Percentiles rank a stretch among this genome's conserved stretches.
phyloP scores from a whole-genome alignment of 2,329 filamentous ascomycete species.

The Balansia obtecta region DNA sequence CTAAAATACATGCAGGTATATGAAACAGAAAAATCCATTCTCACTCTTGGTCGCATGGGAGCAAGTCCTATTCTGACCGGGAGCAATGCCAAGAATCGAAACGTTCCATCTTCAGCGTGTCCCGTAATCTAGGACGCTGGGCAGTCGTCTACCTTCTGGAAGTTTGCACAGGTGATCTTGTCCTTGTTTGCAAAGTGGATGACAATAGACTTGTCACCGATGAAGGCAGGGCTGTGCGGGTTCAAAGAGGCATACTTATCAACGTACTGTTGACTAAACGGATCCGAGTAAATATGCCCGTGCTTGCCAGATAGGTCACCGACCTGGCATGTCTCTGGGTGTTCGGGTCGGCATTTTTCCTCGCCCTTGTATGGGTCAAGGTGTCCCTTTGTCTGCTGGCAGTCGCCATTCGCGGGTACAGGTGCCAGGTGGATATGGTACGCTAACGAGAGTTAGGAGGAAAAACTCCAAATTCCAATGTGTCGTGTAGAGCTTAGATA shows the following conservation, averaged over 20 bases:
- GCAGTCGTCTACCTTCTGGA: conserved; percentile 20
- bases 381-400: conserved; percentile 53
- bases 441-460: conserved; percentile 25
- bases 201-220: conserved; percentile 53
- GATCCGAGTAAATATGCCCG: conserved; percentile 42
- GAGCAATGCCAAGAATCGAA: neutral
- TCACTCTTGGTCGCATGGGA: too few species aligned
- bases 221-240: too few species aligned
- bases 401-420: conserved; percentile 57
- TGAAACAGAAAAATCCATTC: too few species aligned
- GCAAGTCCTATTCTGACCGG: too few species aligned
- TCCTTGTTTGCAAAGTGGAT: conserved; percentile 53
- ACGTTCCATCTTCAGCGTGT: neutral
- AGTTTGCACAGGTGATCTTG: conserved; percentile 53
- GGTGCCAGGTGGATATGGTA: conserved; percentile 62
- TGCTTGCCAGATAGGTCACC: conserved; percentile 69
- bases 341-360: conserved; percentile 42
- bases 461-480: too few species aligned
- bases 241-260: conserved; percentile 49
- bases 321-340: conserved; percentile 57
- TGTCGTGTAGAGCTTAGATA: too few species aligned
- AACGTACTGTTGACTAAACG: conserved; percentile 37
- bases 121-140: too few species aligned
- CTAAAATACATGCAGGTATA: too few species aligned
- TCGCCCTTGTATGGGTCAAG: conserved; percentile 59